phyloP scores from a whole-genome alignment of 176 grass and related monocot species.

The Oryza coarctata region DNA sequence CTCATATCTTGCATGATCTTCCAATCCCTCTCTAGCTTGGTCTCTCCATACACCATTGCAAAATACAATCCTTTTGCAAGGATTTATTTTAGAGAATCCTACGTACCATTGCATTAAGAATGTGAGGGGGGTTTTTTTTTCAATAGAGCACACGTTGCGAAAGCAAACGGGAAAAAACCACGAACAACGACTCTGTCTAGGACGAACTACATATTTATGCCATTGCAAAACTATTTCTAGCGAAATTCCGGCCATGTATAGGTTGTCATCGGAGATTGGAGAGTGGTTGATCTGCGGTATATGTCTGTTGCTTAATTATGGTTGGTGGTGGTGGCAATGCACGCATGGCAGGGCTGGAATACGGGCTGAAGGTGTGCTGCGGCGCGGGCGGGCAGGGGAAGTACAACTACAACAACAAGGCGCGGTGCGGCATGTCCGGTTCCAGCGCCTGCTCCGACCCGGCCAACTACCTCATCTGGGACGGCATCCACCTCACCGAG shows the following conservation, averaged over 20 bases:
- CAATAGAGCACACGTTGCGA: no score
- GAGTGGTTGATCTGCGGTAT: no score
- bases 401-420: conserved; percentile 72
- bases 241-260: background rate
- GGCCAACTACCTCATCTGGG: conserved; percentile 65
- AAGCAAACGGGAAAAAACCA: no score
- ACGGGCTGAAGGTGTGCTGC: conserved; percentile 56
- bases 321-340: background rate
- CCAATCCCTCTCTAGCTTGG: background rate
- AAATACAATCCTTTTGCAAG: background rate
- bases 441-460: conserved; percentile 51
- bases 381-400: conserved; percentile 52
- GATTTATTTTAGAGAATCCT: no score
- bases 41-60: background rate
- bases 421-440: conserved; percentile 56
- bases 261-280: no score
- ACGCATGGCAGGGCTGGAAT: conserved; percentile 44
- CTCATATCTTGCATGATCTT: background rate
- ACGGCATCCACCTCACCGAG: conserved; percentile 85
- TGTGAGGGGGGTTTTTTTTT: no score
- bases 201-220: no score
- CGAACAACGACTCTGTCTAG: no score
- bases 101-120: no score
- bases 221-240: no score
- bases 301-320: background rate